Conservation (phyloP, 768 basidiomycete genomes). For the Tulasnella sp. region DNA sequence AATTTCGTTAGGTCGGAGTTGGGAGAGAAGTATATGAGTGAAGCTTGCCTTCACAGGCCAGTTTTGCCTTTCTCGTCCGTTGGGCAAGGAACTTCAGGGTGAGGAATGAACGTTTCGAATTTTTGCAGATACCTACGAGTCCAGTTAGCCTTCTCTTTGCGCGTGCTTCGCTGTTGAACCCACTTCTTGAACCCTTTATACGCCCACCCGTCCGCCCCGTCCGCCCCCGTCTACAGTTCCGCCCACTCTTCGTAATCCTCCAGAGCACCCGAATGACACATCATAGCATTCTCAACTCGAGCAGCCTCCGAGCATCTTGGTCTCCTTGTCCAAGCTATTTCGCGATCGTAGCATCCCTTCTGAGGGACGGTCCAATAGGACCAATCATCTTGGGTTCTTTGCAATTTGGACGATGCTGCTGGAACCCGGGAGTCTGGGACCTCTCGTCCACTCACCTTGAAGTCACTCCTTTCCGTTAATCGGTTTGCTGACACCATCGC, state of each 20-base stretch:
- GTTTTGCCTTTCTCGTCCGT: constrained; percentile 2
- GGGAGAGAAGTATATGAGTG: background rate
- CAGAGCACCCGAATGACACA: constrained; percentile 30
- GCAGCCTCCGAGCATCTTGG: constrained; percentile 65
- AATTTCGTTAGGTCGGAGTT: background rate
- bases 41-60: constrained; percentile 16
- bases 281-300: constrained; percentile 57
- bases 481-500: constrained; percentile 34
- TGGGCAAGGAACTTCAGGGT: constrained; percentile 18
- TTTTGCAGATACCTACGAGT: constrained; percentile 17
- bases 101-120: constrained; percentile 21
- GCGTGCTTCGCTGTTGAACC: background rate
- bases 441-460: constrained; percentile 26
- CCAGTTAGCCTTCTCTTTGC: background rate
- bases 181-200: constrained; percentile 20
- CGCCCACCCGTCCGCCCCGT: constrained; percentile 21
- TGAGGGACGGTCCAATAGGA: constrained; percentile 11
- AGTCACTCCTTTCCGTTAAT: constrained; percentile 31
- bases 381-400: constrained; percentile 15
- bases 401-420: background rate
- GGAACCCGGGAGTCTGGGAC: background rate
- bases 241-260: constrained; percentile 25
- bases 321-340: constrained; percentile 44
- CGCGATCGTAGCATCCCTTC: background rate
- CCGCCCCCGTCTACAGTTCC: background rate